Evolutionary conservation across 164 flowering plant genomes (phyloP).

Genomic region (Liriodendron chinense): DNA sequence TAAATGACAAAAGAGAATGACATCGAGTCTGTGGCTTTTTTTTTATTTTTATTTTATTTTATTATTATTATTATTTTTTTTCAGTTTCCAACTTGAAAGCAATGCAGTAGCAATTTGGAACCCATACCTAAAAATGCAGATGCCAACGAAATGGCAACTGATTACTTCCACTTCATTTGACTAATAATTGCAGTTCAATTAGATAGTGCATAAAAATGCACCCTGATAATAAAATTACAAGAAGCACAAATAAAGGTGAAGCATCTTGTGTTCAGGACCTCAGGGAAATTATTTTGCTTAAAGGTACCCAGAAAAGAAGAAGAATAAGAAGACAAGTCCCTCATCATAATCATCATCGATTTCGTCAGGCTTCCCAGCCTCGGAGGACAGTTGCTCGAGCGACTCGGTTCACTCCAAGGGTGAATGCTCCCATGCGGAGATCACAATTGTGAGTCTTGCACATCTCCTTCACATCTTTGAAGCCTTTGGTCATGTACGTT

Average conservation of each 20-base stretch:
- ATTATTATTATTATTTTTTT: no score
- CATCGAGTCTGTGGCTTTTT: no score
- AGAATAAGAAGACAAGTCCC: not conserved
- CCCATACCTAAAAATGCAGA: no score
- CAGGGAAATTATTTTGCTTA: not conserved
- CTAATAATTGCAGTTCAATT: not conserved
- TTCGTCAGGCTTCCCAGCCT: constrained; percentile 80
- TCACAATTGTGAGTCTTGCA: constrained; percentile 85
- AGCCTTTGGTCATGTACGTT: constrained; percentile 82
- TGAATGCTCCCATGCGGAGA: constrained; percentile 97
- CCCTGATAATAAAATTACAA: not conserved
- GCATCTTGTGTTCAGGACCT: not conserved
- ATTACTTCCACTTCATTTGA: no score
- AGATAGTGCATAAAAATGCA: no score
- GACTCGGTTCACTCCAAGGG: constrained; percentile 93
- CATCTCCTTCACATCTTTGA: constrained; percentile 82
- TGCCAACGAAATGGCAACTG: no score
- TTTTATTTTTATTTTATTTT: no score
- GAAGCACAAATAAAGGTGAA: not conserved
- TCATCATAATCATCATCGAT: not conserved
- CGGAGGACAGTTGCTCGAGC: constrained; percentile 84
- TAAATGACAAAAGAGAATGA: no score
- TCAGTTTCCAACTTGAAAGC: no score
- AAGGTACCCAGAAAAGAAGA: not conserved
- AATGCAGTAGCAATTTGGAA: no score